phyloP scores from a whole-genome alignment of 2,329 filamentous ascomycete species.

The Talaromyces sp. region DNA sequence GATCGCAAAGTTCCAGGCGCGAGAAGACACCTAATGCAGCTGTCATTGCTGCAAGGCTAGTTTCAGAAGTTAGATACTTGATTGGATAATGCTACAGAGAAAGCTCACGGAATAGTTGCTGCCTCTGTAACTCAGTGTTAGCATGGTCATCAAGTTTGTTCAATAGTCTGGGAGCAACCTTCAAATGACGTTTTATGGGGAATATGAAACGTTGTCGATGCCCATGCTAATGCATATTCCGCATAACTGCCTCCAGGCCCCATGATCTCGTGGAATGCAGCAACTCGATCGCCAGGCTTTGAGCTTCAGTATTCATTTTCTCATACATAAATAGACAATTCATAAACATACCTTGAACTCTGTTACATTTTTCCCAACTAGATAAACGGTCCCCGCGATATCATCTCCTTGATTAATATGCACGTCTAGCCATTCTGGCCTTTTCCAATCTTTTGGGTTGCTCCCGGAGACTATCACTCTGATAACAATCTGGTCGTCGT shows the following conservation, averaged over 20 bases:
- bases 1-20: conserved; percentile 44
- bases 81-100: not conserved
- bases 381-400: conserved; percentile 48
- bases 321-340: not conserved
- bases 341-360: conserved; percentile 41
- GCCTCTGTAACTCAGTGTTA: conserved; percentile 39
- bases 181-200: conserved; percentile 49
- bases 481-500: conserved; percentile 30
- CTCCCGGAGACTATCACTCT: conserved; percentile 10
- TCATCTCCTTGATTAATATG: conserved; percentile 47
- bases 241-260: conserved; percentile 50
- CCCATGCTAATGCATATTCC: conserved; percentile 53
- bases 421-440: conserved; percentile 12
- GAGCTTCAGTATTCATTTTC: not conserved
- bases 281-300: conserved; percentile 52
- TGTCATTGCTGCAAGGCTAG: conserved; percentile 48
- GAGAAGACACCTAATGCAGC: conserved; percentile 50
- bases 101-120: conserved; percentile 47
- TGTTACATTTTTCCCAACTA: conserved; percentile 48
- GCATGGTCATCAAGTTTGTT: not conserved
- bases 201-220: conserved; percentile 53
- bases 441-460: conserved; percentile 18
- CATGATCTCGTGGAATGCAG: conserved; percentile 46
- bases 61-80: not conserved
- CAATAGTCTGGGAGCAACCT: conserved; percentile 27